Conservation (phyloP, 768 basidiomycete species). For the Vararia minispora region DNA sequence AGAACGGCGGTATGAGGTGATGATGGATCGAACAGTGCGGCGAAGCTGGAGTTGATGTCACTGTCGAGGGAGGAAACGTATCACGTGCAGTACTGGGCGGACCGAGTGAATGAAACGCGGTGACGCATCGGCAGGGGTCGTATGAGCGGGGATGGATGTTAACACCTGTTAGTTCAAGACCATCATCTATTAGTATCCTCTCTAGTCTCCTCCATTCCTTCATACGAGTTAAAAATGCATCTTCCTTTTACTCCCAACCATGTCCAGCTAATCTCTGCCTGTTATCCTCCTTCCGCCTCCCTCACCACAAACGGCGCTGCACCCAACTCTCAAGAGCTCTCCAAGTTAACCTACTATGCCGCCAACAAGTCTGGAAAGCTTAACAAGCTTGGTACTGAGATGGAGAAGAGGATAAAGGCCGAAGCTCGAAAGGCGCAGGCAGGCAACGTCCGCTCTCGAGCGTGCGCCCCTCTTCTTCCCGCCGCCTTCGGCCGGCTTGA, state of each 20-base stretch:
- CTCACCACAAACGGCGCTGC: constrained; percentile 67
- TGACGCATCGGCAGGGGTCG: too few species aligned
- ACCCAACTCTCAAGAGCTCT: constrained; percentile 79
- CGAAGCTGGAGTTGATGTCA: constrained; percentile 26
- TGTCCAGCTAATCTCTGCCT: constrained; percentile 72
- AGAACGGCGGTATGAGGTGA: constrained; percentile 48
- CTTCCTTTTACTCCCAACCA: constrained; percentile 73
- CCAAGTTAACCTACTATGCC: constrained; percentile 77
- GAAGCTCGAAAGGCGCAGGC: constrained; percentile 60
- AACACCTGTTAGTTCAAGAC: constrained; percentile 4
- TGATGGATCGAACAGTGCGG: constrained; percentile 28
- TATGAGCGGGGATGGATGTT: too few species aligned
- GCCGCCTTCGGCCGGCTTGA: constrained; percentile 1
- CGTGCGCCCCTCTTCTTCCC: constrained; percentile 38
- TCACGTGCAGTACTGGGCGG: too few species aligned
- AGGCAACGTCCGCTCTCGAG: constrained; percentile 69
- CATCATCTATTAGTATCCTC: constrained; percentile 5
- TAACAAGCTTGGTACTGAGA: constrained; percentile 60
- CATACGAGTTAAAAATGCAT: constrained; percentile 47
- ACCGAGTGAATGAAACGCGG: too few species aligned
- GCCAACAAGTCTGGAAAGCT: constrained; percentile 76
- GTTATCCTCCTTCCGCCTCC: constrained; percentile 73
- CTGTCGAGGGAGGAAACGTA: too few species aligned
- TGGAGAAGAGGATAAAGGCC: constrained; percentile 59
- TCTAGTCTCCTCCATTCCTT: neutral